Base-by-base conservation (phyloP, 1,139 yeast genomes). In the Yamadazyma mexicana region DNA sequence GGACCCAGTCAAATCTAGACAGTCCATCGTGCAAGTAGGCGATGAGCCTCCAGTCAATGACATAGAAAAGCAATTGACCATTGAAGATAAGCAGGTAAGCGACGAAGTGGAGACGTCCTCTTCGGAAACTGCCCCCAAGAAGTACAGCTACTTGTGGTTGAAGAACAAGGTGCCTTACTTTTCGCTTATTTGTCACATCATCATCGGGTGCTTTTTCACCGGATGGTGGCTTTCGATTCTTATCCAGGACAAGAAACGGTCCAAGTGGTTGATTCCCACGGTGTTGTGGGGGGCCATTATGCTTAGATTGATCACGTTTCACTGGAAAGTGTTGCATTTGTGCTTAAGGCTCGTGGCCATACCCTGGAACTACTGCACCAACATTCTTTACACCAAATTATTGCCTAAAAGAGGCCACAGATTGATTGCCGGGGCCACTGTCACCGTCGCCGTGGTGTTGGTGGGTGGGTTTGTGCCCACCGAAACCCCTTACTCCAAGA, bases 171-270 rank as follows among this genome's bases (percentile, higher is more conserved):
- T 54, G 38, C 66, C 66, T 8, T 51, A 49, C 37, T 57, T 48
- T 30, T 58, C 44, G 35, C 36, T 62, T 9, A 57, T 58, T 2
- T 40, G 61, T 24, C 66, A 66, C 40, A 40, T 68, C 10, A 53
- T 73, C 29, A 43, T 60, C 26, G 76, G 72, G 1, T 56, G 64
- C 31, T 75, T 81, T 48, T 79, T 80, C 66, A 79, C 86, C 4
- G 72, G 81, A 3, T 81, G 86, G 86, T 81, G 85, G 85, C 55
- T 80, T 28, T 73, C 83, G 11, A 77, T 81, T 39, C 42, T 81
- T 22, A 74, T 71, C 41, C 86, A 79, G 55, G 56, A 70, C 4
- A 68, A 69, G 48, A 76, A 73, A 38, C 66, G 85, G 48, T 77
- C 59, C 50, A 54, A 72, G 49, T 81, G 87, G 86, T 72, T 81